Evolutionary conservation across 1,139 yeast species (phyloP).

Genomic region (Meyerozyma carpophila): DNA sequence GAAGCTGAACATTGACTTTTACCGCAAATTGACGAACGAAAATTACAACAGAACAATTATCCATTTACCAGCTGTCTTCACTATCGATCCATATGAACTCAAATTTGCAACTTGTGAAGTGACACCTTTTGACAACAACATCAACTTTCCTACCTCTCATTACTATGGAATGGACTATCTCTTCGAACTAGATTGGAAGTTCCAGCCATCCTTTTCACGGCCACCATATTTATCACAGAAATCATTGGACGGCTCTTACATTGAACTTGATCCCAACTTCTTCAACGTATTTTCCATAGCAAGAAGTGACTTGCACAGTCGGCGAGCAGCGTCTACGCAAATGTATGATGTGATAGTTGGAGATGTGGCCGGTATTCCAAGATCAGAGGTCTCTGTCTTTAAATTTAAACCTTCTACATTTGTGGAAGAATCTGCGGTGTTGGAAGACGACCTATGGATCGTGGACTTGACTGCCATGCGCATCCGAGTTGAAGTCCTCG

Average conservation of each 20-base stretch:
- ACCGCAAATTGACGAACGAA: background rate
- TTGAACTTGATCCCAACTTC: constrained; percentile 29
- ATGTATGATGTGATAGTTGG: constrained; percentile 30
- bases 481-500: constrained; percentile 32
- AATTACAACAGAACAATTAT: background rate
- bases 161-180: constrained; percentile 33
- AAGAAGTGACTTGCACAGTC: constrained; percentile 17
- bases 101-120: constrained; percentile 23
- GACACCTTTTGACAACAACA: constrained; percentile 19
- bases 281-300: constrained; percentile 21
- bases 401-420: constrained; percentile 10
- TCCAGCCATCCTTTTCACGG: constrained; percentile 24
- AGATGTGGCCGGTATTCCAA: constrained; percentile 18
- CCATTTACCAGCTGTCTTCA: background rate
- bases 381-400: constrained; percentile 19
- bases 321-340: constrained; percentile 22
- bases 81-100: background rate
- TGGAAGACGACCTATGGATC: constrained; percentile 28
- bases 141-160: constrained; percentile 20
- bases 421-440: constrained; percentile 6
- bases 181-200: constrained; percentile 37
- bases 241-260: constrained; percentile 19
- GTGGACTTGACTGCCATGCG: constrained; percentile 30
- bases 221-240: constrained; percentile 28
- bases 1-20: background rate